Conservation (phyloP, 2,329 filamentous ascomycete genomes). For the Leptographium galeiforme region DNA sequence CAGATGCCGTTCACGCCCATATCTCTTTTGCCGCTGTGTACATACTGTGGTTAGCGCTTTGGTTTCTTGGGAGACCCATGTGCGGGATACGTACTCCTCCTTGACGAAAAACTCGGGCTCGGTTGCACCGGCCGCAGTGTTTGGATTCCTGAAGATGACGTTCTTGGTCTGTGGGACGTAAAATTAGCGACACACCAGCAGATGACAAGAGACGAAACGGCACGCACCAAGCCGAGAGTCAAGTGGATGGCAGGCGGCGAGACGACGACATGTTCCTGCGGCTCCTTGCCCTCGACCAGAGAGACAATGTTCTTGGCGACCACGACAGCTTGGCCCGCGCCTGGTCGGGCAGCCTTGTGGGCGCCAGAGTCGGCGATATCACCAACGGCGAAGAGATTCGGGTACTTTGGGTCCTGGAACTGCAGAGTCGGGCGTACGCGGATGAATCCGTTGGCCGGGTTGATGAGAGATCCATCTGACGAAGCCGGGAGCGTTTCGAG, state of each 20-base stretch:
- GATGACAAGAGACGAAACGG: neutral
- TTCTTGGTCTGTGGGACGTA: slow-evolving; percentile 6
- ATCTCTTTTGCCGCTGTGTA: neutral
- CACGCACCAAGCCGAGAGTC: slow-evolving; percentile 6
- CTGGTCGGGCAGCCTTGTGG: slow-evolving; percentile 18
- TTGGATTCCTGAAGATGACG: slow-evolving; percentile 7
- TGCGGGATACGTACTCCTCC: slow-evolving; percentile 1
- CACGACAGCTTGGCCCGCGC: slow-evolving; percentile 4
- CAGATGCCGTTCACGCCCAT: slow-evolving; percentile 7
- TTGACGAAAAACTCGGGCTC: neutral
- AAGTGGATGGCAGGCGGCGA: slow-evolving; percentile 8
- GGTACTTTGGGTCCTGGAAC: slow-evolving; percentile 3
- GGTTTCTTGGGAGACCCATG: neutral
- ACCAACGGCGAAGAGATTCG: slow-evolving; percentile 48
- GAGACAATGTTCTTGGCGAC: slow-evolving; percentile 8
- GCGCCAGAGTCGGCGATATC: slow-evolving; percentile 44
- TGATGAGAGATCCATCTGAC: slow-evolving; percentile 2
- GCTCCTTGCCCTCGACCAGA: slow-evolving; percentile 7
- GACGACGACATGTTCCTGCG: slow-evolving; percentile 3
- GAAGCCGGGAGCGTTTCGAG: slow-evolving; percentile 2
- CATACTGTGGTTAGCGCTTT: neutral
- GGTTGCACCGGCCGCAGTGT: neutral
- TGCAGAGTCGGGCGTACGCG: slow-evolving; percentile 7
- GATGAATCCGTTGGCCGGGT: slow-evolving; percentile 4
- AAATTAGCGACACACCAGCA: neutral